phyloP scores from a whole-genome alignment of 1,284 basidiomycete genomes.

The Somion occarium region DNA sequence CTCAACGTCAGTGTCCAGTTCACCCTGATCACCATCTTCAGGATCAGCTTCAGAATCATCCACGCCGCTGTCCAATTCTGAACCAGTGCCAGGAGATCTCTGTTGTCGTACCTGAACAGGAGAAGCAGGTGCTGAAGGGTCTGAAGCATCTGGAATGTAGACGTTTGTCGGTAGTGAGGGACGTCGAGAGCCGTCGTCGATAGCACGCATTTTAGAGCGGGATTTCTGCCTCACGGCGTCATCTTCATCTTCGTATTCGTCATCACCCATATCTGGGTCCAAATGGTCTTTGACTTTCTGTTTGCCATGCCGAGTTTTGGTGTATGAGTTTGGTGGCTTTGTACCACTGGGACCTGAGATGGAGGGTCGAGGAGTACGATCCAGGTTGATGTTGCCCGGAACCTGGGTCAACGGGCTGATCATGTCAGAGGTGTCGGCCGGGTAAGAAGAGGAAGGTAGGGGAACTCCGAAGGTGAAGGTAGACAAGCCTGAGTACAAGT shows the following conservation, averaged over 20 bases:
- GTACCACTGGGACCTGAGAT: constrained; percentile 24
- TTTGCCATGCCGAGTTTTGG: constrained; percentile 4
- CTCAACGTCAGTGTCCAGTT: constrained; percentile 36
- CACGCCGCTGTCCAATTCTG: constrained; percentile 10
- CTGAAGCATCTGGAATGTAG: constrained; percentile 10
- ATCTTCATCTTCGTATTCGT: constrained; percentile 30
- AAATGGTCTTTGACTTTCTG: constrained; percentile 8
- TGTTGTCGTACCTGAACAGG: constrained; percentile 1
- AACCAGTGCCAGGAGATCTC: constrained; percentile 10
- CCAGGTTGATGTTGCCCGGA: constrained; percentile 19
- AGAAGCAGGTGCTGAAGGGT: constrained; percentile 1
- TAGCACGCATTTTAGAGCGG: constrained; percentile 42
- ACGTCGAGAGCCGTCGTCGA: constrained; percentile 41
- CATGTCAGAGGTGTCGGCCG: constrained; percentile 18
- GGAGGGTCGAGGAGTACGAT: constrained; percentile 34
- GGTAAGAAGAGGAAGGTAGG: constrained; percentile 16
- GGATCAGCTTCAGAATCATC: constrained; percentile 15
- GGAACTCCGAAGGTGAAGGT: constrained; percentile 36
- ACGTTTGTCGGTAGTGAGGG: constrained; percentile 39
- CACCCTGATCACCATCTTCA: constrained; percentile 23
- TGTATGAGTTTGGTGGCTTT: background rate
- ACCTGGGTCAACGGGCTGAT: constrained; percentile 29
- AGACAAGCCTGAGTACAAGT: constrained; percentile 34
- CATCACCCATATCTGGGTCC: constrained; percentile 20
- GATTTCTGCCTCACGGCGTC: constrained; percentile 27